Conservation (phyloP, 176 grass and related monocot species). For the Lolium perenne region DNA sequence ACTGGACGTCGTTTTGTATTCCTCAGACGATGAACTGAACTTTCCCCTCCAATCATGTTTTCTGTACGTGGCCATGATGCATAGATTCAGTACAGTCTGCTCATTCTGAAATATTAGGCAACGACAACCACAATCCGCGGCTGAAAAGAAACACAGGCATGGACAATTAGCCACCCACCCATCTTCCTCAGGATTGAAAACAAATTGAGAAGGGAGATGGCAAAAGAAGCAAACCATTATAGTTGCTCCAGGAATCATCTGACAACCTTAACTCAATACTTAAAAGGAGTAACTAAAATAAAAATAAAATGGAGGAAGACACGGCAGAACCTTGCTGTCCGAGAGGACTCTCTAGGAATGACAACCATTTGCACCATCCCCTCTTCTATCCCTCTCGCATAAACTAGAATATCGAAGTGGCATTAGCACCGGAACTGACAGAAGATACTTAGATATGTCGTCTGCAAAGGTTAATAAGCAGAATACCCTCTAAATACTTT, state of each 20-base stretch:
- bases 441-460: not conserved
- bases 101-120: slow-evolving; percentile 24
- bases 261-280: slow-evolving; percentile 21
- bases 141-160: slow-evolving; percentile 24
- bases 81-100: not conserved
- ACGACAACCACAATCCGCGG: slow-evolving; percentile 44
- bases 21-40: too few relatives aligned
- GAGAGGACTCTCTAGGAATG: slow-evolving; percentile 76
- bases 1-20: too few relatives aligned
- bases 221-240: not conserved
- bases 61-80: too few relatives aligned
- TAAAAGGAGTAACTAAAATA: slow-evolving; percentile 19
- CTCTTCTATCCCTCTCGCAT: slow-evolving; percentile 55
- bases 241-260: slow-evolving; percentile 14
- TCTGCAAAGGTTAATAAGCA: slow-evolving; percentile 46
- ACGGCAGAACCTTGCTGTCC: slow-evolving; percentile 39
- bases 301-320: slow-evolving; percentile 40
- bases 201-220: slow-evolving; percentile 33
- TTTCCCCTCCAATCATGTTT: too few relatives aligned
- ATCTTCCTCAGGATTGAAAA: slow-evolving; percentile 22
- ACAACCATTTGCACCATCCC: slow-evolving; percentile 55
- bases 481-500: slow-evolving; percentile 30
- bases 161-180: slow-evolving; percentile 20
- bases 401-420: not conserved
- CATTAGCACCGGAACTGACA: not conserved